A percentile compares a stretch with the other conserved stretches of the same genome.
Conservation (phyloP, 306 rosid species). For the Senna tora region DNA sequence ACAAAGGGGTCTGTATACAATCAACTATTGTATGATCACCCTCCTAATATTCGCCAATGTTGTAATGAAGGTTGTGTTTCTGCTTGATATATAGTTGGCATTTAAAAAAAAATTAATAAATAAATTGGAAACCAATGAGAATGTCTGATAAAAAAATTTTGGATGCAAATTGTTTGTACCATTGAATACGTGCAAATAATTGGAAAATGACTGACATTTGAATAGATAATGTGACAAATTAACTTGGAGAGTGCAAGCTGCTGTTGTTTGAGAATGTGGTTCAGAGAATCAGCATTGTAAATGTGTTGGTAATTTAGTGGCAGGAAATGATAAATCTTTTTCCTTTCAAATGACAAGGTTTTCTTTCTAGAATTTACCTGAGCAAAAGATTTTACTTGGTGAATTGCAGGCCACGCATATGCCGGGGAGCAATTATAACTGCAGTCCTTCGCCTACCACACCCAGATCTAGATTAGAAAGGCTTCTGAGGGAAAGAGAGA, state of each 20-base stretch:
- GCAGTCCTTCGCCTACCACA: slow-evolving; percentile 66
- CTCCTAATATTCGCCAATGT: slow-evolving; percentile 27
- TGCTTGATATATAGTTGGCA: slow-evolving; percentile 4
- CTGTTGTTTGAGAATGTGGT: slow-evolving; percentile 21
- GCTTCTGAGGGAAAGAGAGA: slow-evolving; percentile 90
- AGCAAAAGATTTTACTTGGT: slow-evolving; percentile 6
- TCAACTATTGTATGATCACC: not conserved
- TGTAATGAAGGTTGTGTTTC: not conserved
- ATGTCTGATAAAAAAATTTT: slow-evolving; percentile 19
- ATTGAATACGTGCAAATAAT: slow-evolving; percentile 5
- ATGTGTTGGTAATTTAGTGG: slow-evolving; percentile 15
- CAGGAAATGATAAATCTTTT: slow-evolving; percentile 4
- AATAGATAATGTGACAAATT: not conserved
- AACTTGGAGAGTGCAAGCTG: slow-evolving; percentile 24
- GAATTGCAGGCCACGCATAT: slow-evolving; percentile 52
- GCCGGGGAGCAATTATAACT: slow-evolving; percentile 72
- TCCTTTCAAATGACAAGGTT: slow-evolving; percentile 12
- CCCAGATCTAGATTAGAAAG: slow-evolving; percentile 88
- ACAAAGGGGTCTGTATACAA: no score
- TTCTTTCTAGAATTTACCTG: slow-evolving; percentile 21
- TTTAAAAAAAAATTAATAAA: no score
- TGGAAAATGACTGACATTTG: slow-evolving; percentile 25
- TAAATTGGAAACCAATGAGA: slow-evolving; percentile 1
- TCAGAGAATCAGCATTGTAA: slow-evolving; percentile 18
- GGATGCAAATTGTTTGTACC: slow-evolving; percentile 26